These are phyloP conservation scores for Mrakiaceae sp. DNA, from an alignment of 1,284 basidiomycete genomes.

Conservation along the genomic window DNA sequence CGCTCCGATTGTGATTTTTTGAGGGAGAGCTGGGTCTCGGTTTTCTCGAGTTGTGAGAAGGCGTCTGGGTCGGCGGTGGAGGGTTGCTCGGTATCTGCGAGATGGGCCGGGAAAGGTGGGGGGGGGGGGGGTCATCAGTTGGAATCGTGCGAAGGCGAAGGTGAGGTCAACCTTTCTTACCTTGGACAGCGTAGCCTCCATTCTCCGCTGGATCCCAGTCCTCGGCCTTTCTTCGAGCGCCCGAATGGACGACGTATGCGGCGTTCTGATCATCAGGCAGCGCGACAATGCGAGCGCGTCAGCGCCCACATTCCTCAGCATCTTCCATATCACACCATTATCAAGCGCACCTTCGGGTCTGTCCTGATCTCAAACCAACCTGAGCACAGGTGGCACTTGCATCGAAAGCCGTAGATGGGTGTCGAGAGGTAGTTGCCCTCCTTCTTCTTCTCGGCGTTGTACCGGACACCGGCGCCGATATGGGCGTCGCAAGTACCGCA, in stretches of 20 bases:
- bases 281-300: not conserved
- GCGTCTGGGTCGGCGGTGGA: constrained; percentile 58
- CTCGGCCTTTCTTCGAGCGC: constrained; percentile 80
- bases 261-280: constrained; percentile 54
- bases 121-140: too few species aligned
- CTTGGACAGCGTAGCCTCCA: constrained; percentile 79
- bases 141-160: too few species aligned
- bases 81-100: constrained; percentile 53
- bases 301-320: not conserved
- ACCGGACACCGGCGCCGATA: constrained; percentile 93
- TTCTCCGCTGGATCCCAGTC: constrained; percentile 95
- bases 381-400: constrained; percentile 90
- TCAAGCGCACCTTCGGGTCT: constrained; percentile 67
- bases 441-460: constrained; percentile 97
- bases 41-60: constrained; percentile 77
- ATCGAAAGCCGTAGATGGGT: constrained; percentile 85
- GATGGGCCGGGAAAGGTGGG: not conserved
- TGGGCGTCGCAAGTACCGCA: constrained; percentile 88
- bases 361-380: constrained; percentile 95
- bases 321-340: not conserved
- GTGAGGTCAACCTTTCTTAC: constrained; percentile 36
- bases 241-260: constrained; percentile 79
- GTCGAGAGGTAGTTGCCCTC: constrained; percentile 91
- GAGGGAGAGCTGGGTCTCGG: constrained; percentile 59
- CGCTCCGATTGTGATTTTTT: constrained; percentile 60